phyloP scores from a whole-genome alignment of 2,329 filamentous ascomycete species.

The Sporothrix variecibatus region DNA sequence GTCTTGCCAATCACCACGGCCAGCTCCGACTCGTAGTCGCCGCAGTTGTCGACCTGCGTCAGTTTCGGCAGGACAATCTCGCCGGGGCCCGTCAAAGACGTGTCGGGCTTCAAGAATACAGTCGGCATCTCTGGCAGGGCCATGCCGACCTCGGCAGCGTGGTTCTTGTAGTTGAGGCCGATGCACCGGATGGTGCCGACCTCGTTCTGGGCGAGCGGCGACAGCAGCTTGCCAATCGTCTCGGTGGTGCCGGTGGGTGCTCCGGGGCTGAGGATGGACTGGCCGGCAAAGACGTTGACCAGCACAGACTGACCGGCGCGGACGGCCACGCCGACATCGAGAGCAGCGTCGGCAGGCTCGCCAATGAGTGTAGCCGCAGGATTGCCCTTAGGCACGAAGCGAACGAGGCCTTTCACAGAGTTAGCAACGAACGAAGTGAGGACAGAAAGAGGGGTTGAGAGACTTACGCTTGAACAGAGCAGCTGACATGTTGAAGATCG shows the following conservation, averaged over 20 bases:
- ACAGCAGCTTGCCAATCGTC: slow-evolving; percentile 51
- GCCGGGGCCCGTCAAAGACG: slow-evolving; percentile 54
- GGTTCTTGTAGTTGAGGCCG: slow-evolving; percentile 57
- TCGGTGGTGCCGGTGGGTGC: slow-evolving; percentile 50
- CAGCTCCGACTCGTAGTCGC: slow-evolving; percentile 62
- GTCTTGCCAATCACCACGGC: slow-evolving; percentile 56
- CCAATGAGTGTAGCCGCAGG: slow-evolving; percentile 54
- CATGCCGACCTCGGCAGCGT: slow-evolving; percentile 55
- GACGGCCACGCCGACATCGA: slow-evolving; percentile 61
- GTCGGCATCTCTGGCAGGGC: slow-evolving; percentile 56
- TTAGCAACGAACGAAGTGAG: not conserved
- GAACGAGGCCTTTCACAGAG: slow-evolving; percentile 53
- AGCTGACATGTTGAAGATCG: not conserved
- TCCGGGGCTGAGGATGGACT: slow-evolving; percentile 58
- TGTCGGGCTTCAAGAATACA: slow-evolving; percentile 60
- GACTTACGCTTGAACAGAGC: slow-evolving; percentile 3
- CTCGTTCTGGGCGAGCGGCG: slow-evolving; percentile 50
- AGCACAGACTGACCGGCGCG: slow-evolving; percentile 57
- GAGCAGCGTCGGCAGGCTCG: slow-evolving; percentile 52
- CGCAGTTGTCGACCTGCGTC: slow-evolving; percentile 54
- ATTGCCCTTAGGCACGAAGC: slow-evolving; percentile 57
- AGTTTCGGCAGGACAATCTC: slow-evolving; percentile 52
- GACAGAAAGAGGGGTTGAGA: not conserved
- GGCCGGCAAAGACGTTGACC: slow-evolving; percentile 59
- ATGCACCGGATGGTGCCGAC: slow-evolving; percentile 61